A percentile compares a stretch with the other conserved stretches of the same genome.
phyloP scores from a whole-genome alignment of 1,284 basidiomycete genomes.

The Cutaneotrichosporon dermatis region DNA sequence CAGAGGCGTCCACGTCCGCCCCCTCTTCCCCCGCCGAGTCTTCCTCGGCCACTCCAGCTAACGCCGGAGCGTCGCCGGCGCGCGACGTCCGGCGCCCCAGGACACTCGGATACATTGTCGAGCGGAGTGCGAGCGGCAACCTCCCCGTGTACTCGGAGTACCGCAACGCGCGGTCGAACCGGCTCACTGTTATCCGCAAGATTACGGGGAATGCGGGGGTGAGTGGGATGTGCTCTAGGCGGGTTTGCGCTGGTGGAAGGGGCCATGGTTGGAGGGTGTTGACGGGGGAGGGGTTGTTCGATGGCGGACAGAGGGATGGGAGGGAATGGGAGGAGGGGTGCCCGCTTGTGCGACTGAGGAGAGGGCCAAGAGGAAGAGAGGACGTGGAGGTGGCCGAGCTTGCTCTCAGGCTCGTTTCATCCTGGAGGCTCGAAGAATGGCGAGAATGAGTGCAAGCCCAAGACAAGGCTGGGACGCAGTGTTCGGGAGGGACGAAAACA shows the following conservation, averaged over 20 bases:
- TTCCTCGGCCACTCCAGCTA: too few relatives aligned
- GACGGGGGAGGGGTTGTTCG: too few relatives aligned
- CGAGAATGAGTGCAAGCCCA: too few relatives aligned
- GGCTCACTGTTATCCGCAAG: constrained; percentile 30
- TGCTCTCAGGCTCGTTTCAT: too few relatives aligned
- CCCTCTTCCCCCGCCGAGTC: not conserved
- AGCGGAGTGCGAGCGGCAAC: constrained; percentile 20
- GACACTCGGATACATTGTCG: constrained; percentile 17
- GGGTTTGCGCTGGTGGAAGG: not conserved
- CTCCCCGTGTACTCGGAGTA: constrained; percentile 40
- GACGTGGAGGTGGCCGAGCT: not conserved
- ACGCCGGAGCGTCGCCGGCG: too few relatives aligned
- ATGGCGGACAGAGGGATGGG: too few relatives aligned
- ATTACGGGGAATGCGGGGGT: constrained; percentile 27
- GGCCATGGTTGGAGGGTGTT: not conserved
- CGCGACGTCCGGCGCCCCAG: not conserved
- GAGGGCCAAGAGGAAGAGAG: not conserved
- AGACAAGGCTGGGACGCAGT: too few relatives aligned
- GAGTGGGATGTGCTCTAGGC: constrained; percentile 2
- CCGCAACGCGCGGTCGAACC: constrained; percentile 27
- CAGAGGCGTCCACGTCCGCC: not conserved
- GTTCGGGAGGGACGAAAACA: too few relatives aligned
- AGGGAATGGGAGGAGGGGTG: too few relatives aligned
- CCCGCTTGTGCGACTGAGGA: too few relatives aligned
- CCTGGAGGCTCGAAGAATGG: too few relatives aligned